Base-by-base conservation (phyloP, 805 yeast genomes). In the Lipomyces chichibuensis region DNA sequence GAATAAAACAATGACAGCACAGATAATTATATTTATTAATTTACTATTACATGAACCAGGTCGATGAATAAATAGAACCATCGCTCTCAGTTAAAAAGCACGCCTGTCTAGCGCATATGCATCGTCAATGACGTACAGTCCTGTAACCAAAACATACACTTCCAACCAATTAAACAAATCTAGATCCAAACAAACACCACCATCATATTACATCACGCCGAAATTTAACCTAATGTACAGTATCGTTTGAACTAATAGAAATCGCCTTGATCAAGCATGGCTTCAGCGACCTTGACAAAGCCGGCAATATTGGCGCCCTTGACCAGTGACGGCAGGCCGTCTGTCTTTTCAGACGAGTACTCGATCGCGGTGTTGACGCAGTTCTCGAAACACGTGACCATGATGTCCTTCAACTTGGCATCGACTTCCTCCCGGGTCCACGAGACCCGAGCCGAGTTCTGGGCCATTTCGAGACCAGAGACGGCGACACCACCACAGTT, bases 401-500 rank as follows among this genome's bases (percentile, higher is more conserved):
- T 94, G 80, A 95, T 94, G 78, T 85, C 85, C 88, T 92, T 92
- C 79, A 94, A 87, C 82, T 91, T 92, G 71, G 81, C 79, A 81
- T 94, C 98, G 75, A 94, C 98, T 83, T 91, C 92, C 84, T 92
- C 97, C 68, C 88, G 75, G 71, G 97, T 86, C 98, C 98, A 95
- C 74, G 83, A 81, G 73, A 88, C 87, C 85, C 98, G 90, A 80
- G 90, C 96, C 67, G 98, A 91, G 91, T 94, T 95, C 85, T 94
- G 99, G 73, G 98, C 98, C 99, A 94, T 95, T 86, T 94, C 99
- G 74, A 94, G 86, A 78, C 98, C 98, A 67, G 97, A 92, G 66
- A 93, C 98, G 67, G 97, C 97, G 75, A 94, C 99, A 88, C 99
- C 99, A 84, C 98, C 99, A 84, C 96, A 90, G 88, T 94, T 94